Percentiles rank a stretch among this genome's conserved stretches.
These are phyloP conservation scores for Ogataea polymorpha DNA, from an alignment of 805 yeast species.

Conservation along the genomic window DNA sequence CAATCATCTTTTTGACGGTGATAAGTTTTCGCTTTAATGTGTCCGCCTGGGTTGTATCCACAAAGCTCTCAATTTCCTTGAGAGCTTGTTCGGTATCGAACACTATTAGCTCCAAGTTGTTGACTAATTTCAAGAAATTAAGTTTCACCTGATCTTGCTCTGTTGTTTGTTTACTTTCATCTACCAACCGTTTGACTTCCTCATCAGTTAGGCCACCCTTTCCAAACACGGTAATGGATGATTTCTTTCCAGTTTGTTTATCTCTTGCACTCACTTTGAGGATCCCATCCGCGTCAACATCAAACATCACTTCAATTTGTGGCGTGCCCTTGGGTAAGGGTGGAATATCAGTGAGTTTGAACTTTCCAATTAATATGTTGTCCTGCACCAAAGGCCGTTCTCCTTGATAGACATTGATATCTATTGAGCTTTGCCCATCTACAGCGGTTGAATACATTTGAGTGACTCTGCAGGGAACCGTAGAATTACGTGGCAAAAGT, in stretches of 20 bases:
- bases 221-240: constrained; percentile 95
- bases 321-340: constrained; percentile 89
- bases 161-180: constrained; percentile 85
- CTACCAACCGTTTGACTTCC: constrained; percentile 88
- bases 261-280: constrained; percentile 93
- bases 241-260: constrained; percentile 89
- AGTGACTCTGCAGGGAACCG: constrained; percentile 89
- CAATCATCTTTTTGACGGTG: constrained; percentile 29
- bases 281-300: constrained; percentile 95
- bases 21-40: constrained; percentile 20
- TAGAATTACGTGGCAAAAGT: constrained; percentile 83
- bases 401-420: constrained; percentile 96
- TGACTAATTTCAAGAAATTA: constrained; percentile 70
- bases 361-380: constrained; percentile 93
- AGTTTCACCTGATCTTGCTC: constrained; percentile 58
- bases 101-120: constrained; percentile 43
- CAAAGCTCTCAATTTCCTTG: constrained; percentile 20
- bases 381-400: constrained; percentile 94
- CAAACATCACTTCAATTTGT: constrained; percentile 88
- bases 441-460: constrained; percentile 94
- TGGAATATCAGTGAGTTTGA: constrained; percentile 86
- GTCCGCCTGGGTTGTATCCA: constrained; percentile 17
- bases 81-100: constrained; percentile 37
- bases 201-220: constrained; percentile 88
- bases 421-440: constrained; percentile 92